phyloP scores from a whole-genome alignment of 176 grass and related monocot genomes.

The Oryza brachyantha region DNA sequence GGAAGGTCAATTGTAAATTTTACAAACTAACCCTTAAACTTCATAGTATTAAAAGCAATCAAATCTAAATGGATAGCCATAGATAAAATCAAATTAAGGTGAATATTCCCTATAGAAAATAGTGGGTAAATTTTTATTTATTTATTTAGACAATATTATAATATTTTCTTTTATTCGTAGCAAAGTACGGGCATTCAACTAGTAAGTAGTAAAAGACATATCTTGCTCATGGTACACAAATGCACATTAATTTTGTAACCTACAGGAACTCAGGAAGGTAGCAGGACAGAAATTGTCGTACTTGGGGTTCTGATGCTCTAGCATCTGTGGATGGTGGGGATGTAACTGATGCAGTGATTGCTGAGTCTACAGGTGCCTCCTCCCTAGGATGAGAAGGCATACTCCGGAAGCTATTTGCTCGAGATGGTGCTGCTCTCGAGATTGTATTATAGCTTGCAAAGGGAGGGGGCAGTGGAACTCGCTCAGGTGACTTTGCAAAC shows the following conservation, averaged over 20 bases:
- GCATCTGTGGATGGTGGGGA: slow-evolving; percentile 37
- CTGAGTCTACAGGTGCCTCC: slow-evolving; percentile 33
- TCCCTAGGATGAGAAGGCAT: slow-evolving; percentile 41
- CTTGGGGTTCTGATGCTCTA: slow-evolving; percentile 48
- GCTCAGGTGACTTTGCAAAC: slow-evolving; percentile 47
- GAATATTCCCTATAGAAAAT: too few relatives aligned
- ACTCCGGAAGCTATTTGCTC: slow-evolving; percentile 37
- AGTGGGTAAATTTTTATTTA: too few relatives aligned
- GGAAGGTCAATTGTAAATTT: too few relatives aligned
- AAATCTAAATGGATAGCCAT: too few relatives aligned
- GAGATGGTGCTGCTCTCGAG: slow-evolving; percentile 33
- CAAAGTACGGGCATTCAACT: too few relatives aligned
- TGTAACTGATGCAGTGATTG: slow-evolving; percentile 32
- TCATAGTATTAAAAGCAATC: too few relatives aligned
- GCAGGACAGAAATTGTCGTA: slow-evolving; percentile 19
- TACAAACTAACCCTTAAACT: too few relatives aligned
- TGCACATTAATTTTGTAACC: slow-evolving; percentile 1
- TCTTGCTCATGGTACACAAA: background rate
- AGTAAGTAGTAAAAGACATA: background rate
- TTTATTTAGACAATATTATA: too few relatives aligned
- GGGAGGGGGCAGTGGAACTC: slow-evolving; percentile 76
- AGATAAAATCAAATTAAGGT: too few relatives aligned
- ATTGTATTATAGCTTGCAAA: slow-evolving; percentile 43
- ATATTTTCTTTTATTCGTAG: too few relatives aligned
- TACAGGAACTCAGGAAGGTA: background rate